Conservation (phyloP, 495 filamentous ascomycete genomes). For the Astrothelium subdiscretum region DNA sequence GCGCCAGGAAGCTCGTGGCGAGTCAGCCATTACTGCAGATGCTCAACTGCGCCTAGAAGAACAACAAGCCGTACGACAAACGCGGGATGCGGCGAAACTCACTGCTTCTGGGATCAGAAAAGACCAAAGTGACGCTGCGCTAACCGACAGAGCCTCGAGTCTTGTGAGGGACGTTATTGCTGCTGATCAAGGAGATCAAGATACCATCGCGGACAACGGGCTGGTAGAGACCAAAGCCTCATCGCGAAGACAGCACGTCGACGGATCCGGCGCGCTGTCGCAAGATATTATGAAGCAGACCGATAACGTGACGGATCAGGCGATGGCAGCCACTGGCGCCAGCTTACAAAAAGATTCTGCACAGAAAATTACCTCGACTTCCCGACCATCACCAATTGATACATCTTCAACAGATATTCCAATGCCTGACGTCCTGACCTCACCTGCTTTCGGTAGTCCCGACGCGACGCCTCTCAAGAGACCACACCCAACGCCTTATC, state of each 20-base stretch:
- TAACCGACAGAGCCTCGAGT: not conserved
- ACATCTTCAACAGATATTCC: not conserved
- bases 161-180: not conserved
- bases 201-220: not conserved
- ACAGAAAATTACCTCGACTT: not conserved
- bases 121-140: not conserved
- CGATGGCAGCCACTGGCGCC: not conserved
- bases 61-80: slow-evolving; percentile 20
- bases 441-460: not conserved
- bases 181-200: not conserved
- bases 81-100: slow-evolving; percentile 12
- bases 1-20: slow-evolving; percentile 22
- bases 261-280: not conserved
- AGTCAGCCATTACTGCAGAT: slow-evolving; percentile 25
- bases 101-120: not conserved
- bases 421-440: not conserved
- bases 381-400: not conserved
- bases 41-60: slow-evolving; percentile 29
- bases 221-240: not conserved
- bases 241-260: not conserved
- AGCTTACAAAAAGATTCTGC: not conserved
- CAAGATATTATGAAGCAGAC: not conserved
- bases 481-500: slow-evolving; percentile 11
- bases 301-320: not conserved
- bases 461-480: slow-evolving; percentile 8